Evolutionary conservation across 352 stramenopile species (phyloP), one percentile per base, ranked within the genome.

Genomic region (Globisporangium canariense): DNA sequence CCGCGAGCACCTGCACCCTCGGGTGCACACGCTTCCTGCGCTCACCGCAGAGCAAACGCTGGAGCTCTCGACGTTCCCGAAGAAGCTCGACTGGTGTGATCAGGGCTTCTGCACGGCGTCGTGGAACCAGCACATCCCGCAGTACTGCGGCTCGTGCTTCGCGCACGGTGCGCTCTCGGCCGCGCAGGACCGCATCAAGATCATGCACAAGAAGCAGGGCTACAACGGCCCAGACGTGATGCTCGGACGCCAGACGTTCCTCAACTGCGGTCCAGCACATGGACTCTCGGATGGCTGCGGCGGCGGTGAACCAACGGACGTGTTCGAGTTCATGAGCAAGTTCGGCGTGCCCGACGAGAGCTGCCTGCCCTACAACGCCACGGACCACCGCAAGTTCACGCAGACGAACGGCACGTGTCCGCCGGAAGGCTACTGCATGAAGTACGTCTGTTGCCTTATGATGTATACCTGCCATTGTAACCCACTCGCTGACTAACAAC

Each of bases 1-100:
- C 22, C 78, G 76, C 58, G 70, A 84, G 60, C 69, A 81, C 57
- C 53, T 82, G 52, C 74, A 82, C 62, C 70, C 73, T 30, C 73
- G 41, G 5, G 56, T 79, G 52, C 60, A 75, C 67, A 28, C 56
- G 54, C 67, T 83, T 43, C 73, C 75, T 47, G 22, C 55, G 57
- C 65, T 74, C 5, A 81, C 61, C 4, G 43, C 40, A 4, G 68
- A 70, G 9, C 74, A 89, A 55, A 38, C 60, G 13, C 9, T 75
- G 14, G 79, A 87, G 59, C 67, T 87, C 18, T 58, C 58, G 57
- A 63, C 69, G 43, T 75, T 87, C 59, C 77, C 79, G 20, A 67
- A 66, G 60, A 60, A 75, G 18, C 97, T 98, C 62, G 88, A 91
- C 67, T 98, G 94, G 92, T 86, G 78, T 60, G 76, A 83, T n/a